Percentiles rank a stretch among this genome's conserved stretches.
Evolutionary conservation across 805 yeast genomes (phyloP).

Genomic region (Candida nanaspora): DNA sequence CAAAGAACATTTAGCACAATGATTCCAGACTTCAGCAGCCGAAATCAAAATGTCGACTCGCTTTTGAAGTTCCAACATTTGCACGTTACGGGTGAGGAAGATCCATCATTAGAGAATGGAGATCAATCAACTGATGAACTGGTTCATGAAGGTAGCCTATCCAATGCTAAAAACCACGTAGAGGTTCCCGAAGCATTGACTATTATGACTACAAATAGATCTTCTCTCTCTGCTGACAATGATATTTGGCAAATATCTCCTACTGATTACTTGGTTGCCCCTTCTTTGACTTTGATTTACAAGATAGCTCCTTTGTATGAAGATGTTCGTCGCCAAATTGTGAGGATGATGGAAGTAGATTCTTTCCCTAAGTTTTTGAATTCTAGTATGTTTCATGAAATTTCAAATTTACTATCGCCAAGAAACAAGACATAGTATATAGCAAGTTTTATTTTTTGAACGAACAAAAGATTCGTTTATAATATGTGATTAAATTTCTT

Average conservation of each 20-base stretch:
- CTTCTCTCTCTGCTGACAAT: not conserved
- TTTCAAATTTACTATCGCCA: constrained; percentile 7
- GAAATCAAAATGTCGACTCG: not conserved
- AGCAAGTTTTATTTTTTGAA: no score
- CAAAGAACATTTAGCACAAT: not conserved
- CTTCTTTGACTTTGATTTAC: constrained; percentile 29
- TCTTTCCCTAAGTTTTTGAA: constrained; percentile 63
- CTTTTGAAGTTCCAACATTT: constrained; percentile 6
- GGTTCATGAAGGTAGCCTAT: not conserved
- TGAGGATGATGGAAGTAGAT: constrained; percentile 60
- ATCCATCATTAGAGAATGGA: no score
- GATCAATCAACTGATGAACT: no score
- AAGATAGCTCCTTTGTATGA: constrained; percentile 36
- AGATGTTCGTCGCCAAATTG: constrained; percentile 42
- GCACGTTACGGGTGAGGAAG: constrained; percentile 1
- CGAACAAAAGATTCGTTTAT: no score
- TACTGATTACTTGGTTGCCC: constrained; percentile 24
- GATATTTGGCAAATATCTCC: constrained; percentile 19
- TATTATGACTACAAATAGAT: no score
- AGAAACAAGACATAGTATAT: not conserved
- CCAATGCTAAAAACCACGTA: not conserved
- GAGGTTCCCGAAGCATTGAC: not conserved
- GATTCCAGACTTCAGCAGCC: not conserved
- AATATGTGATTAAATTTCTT: no score
- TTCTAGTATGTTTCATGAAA: constrained; percentile 31